Evolutionary conservation across 257 asterid species (phyloP).

Genomic region (Plantago elongata): DNA sequence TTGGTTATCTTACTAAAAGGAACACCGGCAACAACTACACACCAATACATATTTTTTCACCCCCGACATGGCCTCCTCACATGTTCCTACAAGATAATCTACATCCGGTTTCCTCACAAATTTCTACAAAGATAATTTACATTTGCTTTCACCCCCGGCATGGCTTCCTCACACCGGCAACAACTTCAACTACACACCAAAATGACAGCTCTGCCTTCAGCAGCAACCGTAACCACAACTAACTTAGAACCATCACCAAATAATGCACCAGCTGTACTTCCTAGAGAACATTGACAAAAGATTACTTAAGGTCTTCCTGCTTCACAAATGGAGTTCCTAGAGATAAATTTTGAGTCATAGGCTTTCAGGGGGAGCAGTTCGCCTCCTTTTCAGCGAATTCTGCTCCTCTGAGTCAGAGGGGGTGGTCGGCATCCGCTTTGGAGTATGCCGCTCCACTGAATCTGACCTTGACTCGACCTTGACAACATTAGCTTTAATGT

Average conservation of each 20-base stretch:
- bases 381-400: constrained; percentile 53
- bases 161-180: neutral
- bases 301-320: constrained; percentile 1
- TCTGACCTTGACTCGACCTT: constrained; percentile 21
- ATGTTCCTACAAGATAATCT: neutral
- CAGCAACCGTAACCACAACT: neutral
- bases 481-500: constrained; percentile 6
- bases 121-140: too few species aligned
- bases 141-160: too few species aligned
- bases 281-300: constrained; percentile 10
- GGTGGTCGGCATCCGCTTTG: too few species aligned
- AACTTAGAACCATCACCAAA: neutral
- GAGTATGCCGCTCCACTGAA: constrained; percentile 6
- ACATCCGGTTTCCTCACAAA: too few species aligned
- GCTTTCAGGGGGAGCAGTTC: constrained; percentile 32
- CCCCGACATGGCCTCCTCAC: neutral
- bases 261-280: neutral
- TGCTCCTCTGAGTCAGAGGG: constrained; percentile 11
- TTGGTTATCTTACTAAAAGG: too few species aligned
- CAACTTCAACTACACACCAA: constrained; percentile 6
- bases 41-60: too few species aligned
- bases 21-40: too few species aligned
- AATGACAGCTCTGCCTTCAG: constrained; percentile 6
- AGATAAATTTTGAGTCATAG: constrained; percentile 20
- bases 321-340: constrained; percentile 41